phyloP scores from a whole-genome alignment of 305 asterid genomes.

The Solanum aculeatissimum region DNA sequence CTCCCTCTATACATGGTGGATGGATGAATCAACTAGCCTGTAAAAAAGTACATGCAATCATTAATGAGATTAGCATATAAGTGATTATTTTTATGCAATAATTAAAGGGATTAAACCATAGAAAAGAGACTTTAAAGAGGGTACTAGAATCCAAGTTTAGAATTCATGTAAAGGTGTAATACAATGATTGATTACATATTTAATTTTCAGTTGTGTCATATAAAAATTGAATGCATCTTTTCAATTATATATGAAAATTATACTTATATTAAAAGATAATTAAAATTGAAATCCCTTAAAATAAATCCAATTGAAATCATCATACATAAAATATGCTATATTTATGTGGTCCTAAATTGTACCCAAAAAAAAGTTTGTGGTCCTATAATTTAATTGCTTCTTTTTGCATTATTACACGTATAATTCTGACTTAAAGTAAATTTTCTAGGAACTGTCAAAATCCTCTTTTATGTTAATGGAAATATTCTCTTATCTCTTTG shows the following conservation, averaged over 20 bases:
- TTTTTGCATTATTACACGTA: background rate
- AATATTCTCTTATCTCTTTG: background rate
- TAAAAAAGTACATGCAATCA: background rate
- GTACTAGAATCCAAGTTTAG: too few species aligned
- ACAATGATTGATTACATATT: background rate
- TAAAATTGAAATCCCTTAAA: too few species aligned
- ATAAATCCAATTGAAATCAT: too few species aligned
- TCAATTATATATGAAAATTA: too few species aligned
- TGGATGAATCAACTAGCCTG: background rate
- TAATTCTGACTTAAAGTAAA: background rate
- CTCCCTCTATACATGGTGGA: background rate
- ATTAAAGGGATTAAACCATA: background rate
- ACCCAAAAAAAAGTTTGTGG: background rate
- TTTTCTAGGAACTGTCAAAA: background rate
- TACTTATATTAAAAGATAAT: too few species aligned
- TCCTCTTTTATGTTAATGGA: background rate
- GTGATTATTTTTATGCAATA: background rate
- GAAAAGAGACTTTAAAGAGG: background rate
- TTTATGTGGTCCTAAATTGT: background rate
- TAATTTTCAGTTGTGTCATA: background rate
- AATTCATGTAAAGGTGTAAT: background rate
- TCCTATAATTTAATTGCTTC: background rate
- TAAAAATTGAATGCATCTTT: background rate
- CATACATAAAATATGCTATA: background rate
- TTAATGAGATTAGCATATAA: background rate